Base-by-base conservation (phyloP, 2,329 filamentous ascomycete species). In the Colletotrichum phormii region DNA sequence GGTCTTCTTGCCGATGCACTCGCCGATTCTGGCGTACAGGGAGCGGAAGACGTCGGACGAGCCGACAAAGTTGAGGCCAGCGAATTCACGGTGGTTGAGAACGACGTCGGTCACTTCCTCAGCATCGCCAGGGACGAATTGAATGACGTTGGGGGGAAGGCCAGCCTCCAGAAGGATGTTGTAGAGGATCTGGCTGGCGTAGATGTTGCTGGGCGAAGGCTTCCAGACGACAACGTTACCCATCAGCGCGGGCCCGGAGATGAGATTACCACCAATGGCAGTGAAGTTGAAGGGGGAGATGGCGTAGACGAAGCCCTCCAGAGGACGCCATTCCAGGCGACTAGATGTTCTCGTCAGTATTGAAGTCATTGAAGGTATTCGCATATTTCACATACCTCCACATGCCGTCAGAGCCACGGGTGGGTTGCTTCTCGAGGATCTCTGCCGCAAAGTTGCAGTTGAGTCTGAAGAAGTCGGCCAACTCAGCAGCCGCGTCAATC, bases 191-290 rank as follows among this genome's bases (percentile, higher is more conserved):
- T 93, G 97, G 87, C 95, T 97, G 75, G 94, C 95, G 22, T 93
- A 93, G 74, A 98, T 93, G 49, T 96, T 94, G 15, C 94, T 97
- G 18, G 95, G 95, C 88, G 57, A 59, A 24, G 57, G 57, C 33
- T 98, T 98, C 95, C 95, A 98, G 59, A 98, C 85, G 4, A 98
- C 95, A 1, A 98, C 96, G 82, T 98, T 98, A 71, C 95, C 95
- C 87, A 98, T 92, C 67, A 98, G 86, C 0, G 95, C 95, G 13
- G 96, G 95, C 0, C 94, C 92, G 60, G 91, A 93, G 18, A 93
- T 90, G 51, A 98, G 87, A 84, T 98, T 98, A 69, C 93, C 95
- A 11, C 92, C 95, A 77, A 98, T 97, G 75, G 95, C 95, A 33
- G 95, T 98, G 85, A 98, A 98, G 87, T 98, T 98, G 89, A 98